Evolutionary conservation across 306 rosid genomes (phyloP).

Genomic region (Rosa chinensis): DNA sequence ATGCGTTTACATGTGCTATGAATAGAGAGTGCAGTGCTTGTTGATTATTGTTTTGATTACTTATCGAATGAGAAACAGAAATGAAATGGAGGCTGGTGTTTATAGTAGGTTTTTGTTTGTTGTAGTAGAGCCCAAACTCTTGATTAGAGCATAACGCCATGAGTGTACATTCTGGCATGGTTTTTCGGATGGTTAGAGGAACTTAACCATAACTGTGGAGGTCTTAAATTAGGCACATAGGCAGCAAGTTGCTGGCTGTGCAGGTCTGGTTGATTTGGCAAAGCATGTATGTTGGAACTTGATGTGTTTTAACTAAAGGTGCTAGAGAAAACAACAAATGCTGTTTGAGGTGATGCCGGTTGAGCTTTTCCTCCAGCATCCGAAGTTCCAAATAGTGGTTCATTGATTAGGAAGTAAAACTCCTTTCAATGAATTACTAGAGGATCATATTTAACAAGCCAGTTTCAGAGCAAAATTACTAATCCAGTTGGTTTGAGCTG

Average conservation of each 20-base stretch:
- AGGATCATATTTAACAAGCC: neutral
- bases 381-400: constrained; percentile 51
- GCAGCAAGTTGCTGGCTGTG: neutral
- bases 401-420: constrained; percentile 66
- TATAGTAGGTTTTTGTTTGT: neutral
- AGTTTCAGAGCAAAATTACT: too few relatives aligned
- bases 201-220: neutral
- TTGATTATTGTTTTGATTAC: neutral
- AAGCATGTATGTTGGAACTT: neutral
- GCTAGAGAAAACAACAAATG: neutral
- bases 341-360: constrained; percentile 36
- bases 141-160: neutral
- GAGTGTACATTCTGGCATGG: neutral
- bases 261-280: neutral
- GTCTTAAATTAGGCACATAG: neutral
- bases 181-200: neutral
- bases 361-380: constrained; percentile 69
- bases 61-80: neutral
- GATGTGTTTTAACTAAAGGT: neutral
- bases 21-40: neutral
- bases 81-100: neutral
- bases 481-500: neutral
- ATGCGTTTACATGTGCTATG: neutral
- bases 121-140: neutral
- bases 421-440: constrained; percentile 44